Conservation (phyloP, 257 asterid genomes). For the Buddleja alternifolia region DNA sequence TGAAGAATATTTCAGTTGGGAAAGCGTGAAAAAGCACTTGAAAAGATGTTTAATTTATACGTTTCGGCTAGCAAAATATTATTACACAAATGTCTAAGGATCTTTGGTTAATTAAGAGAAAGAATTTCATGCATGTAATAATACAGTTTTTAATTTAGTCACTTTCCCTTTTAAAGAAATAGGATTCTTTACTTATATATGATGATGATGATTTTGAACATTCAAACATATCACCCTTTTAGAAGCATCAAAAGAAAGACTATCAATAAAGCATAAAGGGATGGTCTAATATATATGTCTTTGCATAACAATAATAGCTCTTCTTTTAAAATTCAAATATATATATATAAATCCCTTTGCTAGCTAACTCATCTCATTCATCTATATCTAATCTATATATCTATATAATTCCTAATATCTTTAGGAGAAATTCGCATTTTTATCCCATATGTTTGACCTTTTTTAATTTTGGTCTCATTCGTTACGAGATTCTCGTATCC, state of each 20-base stretch:
- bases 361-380: neutral
- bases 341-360: neutral
- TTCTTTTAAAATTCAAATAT: slow-evolving; percentile 29
- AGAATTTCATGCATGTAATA: slow-evolving; percentile 28
- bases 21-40: slow-evolving; percentile 18
- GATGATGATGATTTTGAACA: slow-evolving; percentile 47
- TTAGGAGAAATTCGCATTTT: no score
- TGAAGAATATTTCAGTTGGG: slow-evolving; percentile 37
- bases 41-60: slow-evolving; percentile 9
- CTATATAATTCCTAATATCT: no score
- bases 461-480: no score
- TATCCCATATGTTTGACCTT: no score
- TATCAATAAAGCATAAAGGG: slow-evolving; percentile 41
- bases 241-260: slow-evolving; percentile 41
- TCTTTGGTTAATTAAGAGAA: no score
- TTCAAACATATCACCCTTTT: slow-evolving; percentile 48
- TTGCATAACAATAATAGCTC: slow-evolving; percentile 27
- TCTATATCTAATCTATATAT: no score
- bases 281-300: slow-evolving; percentile 18
- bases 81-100: neutral
- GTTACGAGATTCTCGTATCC: no score
- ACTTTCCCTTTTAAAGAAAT: slow-evolving; percentile 33
- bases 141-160: slow-evolving; percentile 18
- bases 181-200: slow-evolving; percentile 19
- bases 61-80: slow-evolving; percentile 15